These are phyloP conservation scores for Paecilomyces sp. DNA, from an alignment of 2,329 filamentous ascomycete species.

Conservation along the genomic window DNA sequence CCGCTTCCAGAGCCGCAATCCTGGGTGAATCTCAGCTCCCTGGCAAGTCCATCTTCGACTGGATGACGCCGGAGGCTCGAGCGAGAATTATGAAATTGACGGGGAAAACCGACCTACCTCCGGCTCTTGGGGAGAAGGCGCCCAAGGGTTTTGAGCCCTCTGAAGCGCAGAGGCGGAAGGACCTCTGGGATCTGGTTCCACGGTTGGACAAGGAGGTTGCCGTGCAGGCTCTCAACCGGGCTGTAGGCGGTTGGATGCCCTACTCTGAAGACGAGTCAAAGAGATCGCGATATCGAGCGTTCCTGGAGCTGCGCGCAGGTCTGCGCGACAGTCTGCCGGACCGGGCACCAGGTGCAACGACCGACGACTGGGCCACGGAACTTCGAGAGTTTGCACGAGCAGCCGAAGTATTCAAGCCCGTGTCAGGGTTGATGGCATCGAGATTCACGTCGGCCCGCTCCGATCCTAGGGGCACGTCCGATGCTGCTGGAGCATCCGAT, in stretches of 20 bases:
- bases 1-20: constrained; percentile 67
- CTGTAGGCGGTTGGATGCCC: constrained; percentile 63
- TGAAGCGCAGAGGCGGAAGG: constrained; percentile 55
- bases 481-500: constrained; percentile 20
- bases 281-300: constrained; percentile 69
- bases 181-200: constrained; percentile 54
- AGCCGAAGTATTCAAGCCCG: constrained; percentile 79
- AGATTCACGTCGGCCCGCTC: constrained; percentile 66
- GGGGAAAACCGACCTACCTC: constrained; percentile 69
- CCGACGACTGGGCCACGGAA: constrained; percentile 74
- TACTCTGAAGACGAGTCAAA: constrained; percentile 80
- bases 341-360: constrained; percentile 43
- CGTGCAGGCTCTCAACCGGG: constrained; percentile 60
- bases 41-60: constrained; percentile 94
- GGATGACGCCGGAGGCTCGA: constrained; percentile 68
- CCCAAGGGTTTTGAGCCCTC: constrained; percentile 58
- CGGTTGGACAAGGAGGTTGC: constrained; percentile 61
- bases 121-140: constrained; percentile 64
- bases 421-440: constrained; percentile 86
- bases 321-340: constrained; percentile 53
- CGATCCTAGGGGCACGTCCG: constrained; percentile 31
- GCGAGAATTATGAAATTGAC: constrained; percentile 69
- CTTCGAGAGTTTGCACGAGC: constrained; percentile 69
- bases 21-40: constrained; percentile 76
- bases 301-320: constrained; percentile 70